Conservation (phyloP, 345 rosid genomes). For the Cardamine chenopodiifolia region DNA sequence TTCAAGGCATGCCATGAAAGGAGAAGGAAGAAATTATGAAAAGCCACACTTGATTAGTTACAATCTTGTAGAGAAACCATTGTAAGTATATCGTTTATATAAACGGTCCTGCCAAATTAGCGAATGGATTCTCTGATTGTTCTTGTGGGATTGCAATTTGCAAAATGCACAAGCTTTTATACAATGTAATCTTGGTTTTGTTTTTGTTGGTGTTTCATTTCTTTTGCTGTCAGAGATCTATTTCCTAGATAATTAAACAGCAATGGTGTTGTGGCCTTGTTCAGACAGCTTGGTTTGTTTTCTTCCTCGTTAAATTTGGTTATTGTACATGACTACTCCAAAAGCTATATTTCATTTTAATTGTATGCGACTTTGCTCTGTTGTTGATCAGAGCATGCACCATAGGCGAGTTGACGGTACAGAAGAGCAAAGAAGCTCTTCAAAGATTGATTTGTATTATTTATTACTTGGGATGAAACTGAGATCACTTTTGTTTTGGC, state of each 20-base stretch:
- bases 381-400: neutral
- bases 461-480: neutral
- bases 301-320: neutral
- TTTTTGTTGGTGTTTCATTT: neutral
- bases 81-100: neutral
- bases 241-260: neutral
- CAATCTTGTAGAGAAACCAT: conserved; percentile 13
- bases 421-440: neutral
- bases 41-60: neutral
- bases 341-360: neutral
- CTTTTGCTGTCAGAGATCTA: neutral
- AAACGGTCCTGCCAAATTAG: neutral
- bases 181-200: neutral
- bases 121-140: neutral
- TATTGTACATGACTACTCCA: neutral
- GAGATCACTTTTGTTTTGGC: neutral
- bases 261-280: neutral
- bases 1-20: conserved; percentile 37
- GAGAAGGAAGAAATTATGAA: conserved; percentile 39
- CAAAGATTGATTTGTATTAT: neutral
- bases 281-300: conserved; percentile 9
- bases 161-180: neutral
- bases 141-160: neutral
- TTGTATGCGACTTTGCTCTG: neutral
- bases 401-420: neutral